A percentile compares a stretch with the other conserved stretches of the same genome.
phyloP scores from a whole-genome alignment of 441 rosid species.

The Geranium incanum region DNA sequence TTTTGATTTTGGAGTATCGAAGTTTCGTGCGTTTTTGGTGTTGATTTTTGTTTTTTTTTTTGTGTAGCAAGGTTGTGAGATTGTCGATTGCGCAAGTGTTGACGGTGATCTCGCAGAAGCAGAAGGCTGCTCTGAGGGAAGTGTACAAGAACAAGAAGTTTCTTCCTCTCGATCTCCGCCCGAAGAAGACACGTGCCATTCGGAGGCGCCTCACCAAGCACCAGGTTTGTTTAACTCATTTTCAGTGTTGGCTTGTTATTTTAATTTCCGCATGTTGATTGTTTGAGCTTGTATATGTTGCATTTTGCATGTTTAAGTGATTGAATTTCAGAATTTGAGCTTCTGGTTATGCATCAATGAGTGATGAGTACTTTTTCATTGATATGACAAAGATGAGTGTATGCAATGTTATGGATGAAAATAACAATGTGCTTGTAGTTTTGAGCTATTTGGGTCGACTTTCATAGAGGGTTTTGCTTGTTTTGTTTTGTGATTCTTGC shows the following conservation, averaged over 20 bases:
- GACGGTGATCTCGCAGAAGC: conserved; percentile 89
- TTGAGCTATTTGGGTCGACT: not conserved
- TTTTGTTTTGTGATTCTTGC: not conserved
- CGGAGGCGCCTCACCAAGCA: conserved; percentile 81
- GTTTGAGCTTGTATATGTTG: not conserved
- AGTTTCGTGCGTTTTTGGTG: too few relatives aligned
- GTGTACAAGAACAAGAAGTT: too few relatives aligned
- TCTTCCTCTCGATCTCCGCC: conserved; percentile 59
- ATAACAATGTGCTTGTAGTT: not conserved
- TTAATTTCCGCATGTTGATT: not conserved
- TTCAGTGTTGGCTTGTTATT: not conserved
- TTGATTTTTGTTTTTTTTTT: not conserved
- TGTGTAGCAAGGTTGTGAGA: conserved; percentile 80
- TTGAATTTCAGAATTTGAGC: not conserved
- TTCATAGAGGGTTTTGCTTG: not conserved
- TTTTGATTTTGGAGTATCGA: too few relatives aligned
- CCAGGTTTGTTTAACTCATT: conserved; percentile 40
- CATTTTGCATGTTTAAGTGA: not conserved
- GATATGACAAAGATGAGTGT: too few relatives aligned
- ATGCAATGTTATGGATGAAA: too few relatives aligned
- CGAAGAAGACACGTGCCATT: conserved; percentile 91
- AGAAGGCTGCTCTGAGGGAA: conserved; percentile 34
- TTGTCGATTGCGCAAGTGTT: conserved; percentile 82
- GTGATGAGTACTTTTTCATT: too few relatives aligned
- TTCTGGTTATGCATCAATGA: too few relatives aligned